Conservation (phyloP, 2,329 filamentous ascomycete species). For the Fusarium sp. region DNA sequence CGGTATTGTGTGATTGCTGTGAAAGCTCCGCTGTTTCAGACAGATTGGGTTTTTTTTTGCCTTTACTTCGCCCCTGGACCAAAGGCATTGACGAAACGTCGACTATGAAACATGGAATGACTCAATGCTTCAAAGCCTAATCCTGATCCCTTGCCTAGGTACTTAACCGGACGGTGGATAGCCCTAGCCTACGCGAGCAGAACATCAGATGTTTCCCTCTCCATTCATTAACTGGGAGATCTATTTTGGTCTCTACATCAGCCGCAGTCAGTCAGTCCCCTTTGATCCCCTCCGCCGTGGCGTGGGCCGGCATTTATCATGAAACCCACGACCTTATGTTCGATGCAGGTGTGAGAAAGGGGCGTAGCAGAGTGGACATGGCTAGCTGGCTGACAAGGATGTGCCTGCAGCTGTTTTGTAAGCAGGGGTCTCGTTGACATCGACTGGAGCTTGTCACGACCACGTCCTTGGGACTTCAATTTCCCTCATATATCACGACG, state of each 20-base stretch:
- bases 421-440: constrained; percentile 29
- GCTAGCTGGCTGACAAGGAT: constrained; percentile 4
- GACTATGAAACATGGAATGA: constrained; percentile 38
- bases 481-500: constrained; percentile 20
- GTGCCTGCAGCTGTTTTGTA: constrained; percentile 33
- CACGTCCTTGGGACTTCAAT: constrained; percentile 40
- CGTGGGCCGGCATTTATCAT: constrained; percentile 35
- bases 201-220: not conserved
- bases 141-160: constrained; percentile 11
- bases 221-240: not conserved
- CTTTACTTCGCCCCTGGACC: constrained; percentile 5
- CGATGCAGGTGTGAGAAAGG: constrained; percentile 36
- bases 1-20: constrained; percentile 7
- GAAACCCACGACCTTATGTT: constrained; percentile 37
- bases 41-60: constrained; percentile 32
- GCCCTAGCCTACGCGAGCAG: not conserved
- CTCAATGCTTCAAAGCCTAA: not conserved
- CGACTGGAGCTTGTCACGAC: constrained; percentile 40
- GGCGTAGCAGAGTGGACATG: constrained; percentile 32
- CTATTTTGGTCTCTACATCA: constrained; percentile 21
- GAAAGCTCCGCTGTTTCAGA: constrained; percentile 43
- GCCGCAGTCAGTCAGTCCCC: constrained; percentile 2
- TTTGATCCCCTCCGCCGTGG: constrained; percentile 17
- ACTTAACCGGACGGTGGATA: not conserved
- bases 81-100: constrained; percentile 42